Evolutionary conservation across 2,329 filamentous ascomycete species (phyloP), one percentile per base, ranked within the genome.

Genomic region (Fonsecaea erecta): DNA sequence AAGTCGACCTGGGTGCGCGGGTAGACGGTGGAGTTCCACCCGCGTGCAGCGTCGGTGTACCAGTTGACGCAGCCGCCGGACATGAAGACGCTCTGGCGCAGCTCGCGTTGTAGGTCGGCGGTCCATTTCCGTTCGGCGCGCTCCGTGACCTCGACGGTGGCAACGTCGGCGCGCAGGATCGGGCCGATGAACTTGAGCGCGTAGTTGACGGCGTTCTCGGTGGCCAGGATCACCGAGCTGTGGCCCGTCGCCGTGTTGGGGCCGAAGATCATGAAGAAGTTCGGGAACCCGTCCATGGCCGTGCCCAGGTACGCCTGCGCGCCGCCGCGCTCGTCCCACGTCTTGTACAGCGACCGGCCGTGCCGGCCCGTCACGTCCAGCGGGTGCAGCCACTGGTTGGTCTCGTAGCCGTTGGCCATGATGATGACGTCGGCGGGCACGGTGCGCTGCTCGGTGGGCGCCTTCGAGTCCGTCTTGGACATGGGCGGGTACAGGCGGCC

Each of bases 201-300:
- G 72, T 85, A 88, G 65, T 87, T 85, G 68, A 88, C 78, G 72
- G 83, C 83, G 72, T 88, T 89, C 70, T 90, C 87, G 3, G 80
- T 79, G 0, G 86, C 84, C 71, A 88, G 80, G 52, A 88, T 81
- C 9, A 87, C 84, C 12, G 82, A 85, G 0, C 80, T 84, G 73
- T 90, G 87, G 0, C 87, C 88, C 0, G 87, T 89, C 0, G 79
- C 80, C 0, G 85, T 84, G 71, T 90, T 90, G 35, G 70, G 87
- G 0, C 87, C 87, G 46, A 87, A 82, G 0, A 89, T 75, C 63
- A 88, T 79, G 75, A 89, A 89, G 71, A 89, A 86, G 71, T 90
- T 90, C 1, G 87, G 87, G 71, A 88, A 88, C 0, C 83, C 83
- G 68, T 84, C 84, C 74, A 89, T 77, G 1, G 82, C 81, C 1